Percentiles rank a stretch among this genome's conserved stretches.
phyloP scores from a whole-genome alignment of 2,329 filamentous ascomycete species.

The Orbilia oligospora region DNA sequence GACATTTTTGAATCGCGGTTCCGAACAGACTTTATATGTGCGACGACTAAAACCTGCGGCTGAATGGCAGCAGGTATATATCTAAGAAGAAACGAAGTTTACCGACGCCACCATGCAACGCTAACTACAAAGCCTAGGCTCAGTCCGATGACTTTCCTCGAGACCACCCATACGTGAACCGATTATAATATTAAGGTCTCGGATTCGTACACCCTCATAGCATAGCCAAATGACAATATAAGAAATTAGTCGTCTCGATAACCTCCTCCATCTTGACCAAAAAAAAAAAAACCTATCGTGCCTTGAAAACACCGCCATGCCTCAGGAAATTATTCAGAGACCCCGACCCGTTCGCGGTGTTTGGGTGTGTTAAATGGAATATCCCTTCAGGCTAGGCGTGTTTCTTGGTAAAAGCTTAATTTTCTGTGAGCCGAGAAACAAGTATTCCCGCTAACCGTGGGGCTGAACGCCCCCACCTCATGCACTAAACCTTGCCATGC shows the following conservation, averaged over 20 bases:
- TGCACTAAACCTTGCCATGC: not conserved
- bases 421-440: conserved; percentile 15
- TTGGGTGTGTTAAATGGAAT: conserved; percentile 12
- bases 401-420: conserved; percentile 16
- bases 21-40: conserved; percentile 18
- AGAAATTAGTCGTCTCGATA: conserved; percentile 1
- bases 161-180: conserved; percentile 1
- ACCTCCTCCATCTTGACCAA: not conserved
- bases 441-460: conserved; percentile 5
- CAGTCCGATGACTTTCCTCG: not conserved
- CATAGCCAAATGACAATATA: not conserved
- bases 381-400: not conserved
- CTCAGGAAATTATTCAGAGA: not conserved
- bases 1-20: not conserved
- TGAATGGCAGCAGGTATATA: not conserved
- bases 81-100: not conserved
- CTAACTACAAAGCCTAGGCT: conserved; percentile 2
- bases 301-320: conserved; percentile 3
- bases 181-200: conserved; percentile 1
- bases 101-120: not conserved
- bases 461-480: not conserved
- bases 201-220: conserved; percentile 1
- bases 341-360: too few relatives aligned
- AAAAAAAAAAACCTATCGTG: not conserved
- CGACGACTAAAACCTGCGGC: conserved; percentile 12